Evolutionary conservation across 208 protist species (phyloP).

Genomic region (Crithidia expoeki): DNA sequence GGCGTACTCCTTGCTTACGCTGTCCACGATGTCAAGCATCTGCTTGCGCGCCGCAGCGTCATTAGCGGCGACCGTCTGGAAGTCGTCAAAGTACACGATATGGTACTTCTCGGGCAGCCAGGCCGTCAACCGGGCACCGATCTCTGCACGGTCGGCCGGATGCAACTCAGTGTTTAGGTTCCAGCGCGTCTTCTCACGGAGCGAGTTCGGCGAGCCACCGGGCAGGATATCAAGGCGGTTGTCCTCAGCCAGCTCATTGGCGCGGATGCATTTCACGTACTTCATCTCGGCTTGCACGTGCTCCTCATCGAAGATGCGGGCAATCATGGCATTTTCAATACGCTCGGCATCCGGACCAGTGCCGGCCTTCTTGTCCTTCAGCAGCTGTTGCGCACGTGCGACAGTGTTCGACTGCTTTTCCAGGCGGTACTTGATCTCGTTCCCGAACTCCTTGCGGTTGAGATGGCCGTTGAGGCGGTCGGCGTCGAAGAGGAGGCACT

Average conservation of each 20-base stretch:
- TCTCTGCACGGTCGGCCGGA: slow-evolving; percentile 78
- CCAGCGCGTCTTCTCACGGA: slow-evolving; percentile 90
- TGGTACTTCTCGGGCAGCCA: slow-evolving; percentile 92
- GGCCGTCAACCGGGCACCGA: slow-evolving; percentile 76
- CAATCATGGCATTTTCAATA: slow-evolving; percentile 79
- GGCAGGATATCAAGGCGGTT: slow-evolving; percentile 89
- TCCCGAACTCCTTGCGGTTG: slow-evolving; percentile 90
- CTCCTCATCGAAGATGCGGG: slow-evolving; percentile 89
- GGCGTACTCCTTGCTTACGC: slow-evolving; percentile 79
- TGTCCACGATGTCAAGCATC: slow-evolving; percentile 81
- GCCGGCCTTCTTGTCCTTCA: slow-evolving; percentile 62
- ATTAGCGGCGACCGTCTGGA: slow-evolving; percentile 87
- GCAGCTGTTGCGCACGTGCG: slow-evolving; percentile 80
- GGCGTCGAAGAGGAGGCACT: slow-evolving; percentile 84
- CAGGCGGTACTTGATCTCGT: slow-evolving; percentile 81
- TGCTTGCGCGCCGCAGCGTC: slow-evolving; percentile 65
- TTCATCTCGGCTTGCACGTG: slow-evolving; percentile 91
- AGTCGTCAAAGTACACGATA: slow-evolving; percentile 90
- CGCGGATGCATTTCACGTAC: slow-evolving; percentile 90
- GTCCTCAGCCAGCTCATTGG: slow-evolving; percentile 88
- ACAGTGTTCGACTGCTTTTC: slow-evolving; percentile 91
- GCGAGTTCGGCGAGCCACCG: slow-evolving; percentile 83
- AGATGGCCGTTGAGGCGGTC: slow-evolving; percentile 77
- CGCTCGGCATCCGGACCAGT: slow-evolving; percentile 41
- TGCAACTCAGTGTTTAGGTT: slow-evolving; percentile 88